These are phyloP conservation scores for Fusarium siculi DNA, from an alignment of 2,329 filamentous ascomycete genomes.

Conservation along the genomic window DNA sequence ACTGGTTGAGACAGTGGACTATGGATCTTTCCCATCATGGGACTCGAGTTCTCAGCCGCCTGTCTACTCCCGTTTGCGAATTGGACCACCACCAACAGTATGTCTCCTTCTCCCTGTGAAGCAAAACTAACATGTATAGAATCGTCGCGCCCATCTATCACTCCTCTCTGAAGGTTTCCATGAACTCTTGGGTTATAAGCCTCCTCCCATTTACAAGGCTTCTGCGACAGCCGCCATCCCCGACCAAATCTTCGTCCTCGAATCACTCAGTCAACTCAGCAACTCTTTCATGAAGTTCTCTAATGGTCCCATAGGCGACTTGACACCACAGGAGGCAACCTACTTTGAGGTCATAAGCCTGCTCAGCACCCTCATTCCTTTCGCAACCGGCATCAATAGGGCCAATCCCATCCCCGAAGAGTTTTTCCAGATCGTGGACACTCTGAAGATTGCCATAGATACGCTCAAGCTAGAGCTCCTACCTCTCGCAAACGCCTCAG, in stretches of 20 bases:
- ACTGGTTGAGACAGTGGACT: constrained; percentile 61
- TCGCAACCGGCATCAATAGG: constrained; percentile 42
- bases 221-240: constrained; percentile 49
- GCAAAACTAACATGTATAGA: constrained; percentile 49
- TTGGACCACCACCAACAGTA: constrained; percentile 65
- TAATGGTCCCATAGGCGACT: constrained; percentile 41
- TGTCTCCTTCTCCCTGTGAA: constrained; percentile 22
- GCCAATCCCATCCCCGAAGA: constrained; percentile 36
- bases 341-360: constrained; percentile 58
- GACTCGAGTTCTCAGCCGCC: constrained; percentile 52
- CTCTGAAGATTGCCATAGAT: constrained; percentile 25
- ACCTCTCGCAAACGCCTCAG: constrained; percentile 12
- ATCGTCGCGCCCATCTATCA: constrained; percentile 59
- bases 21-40: constrained; percentile 62
- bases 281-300: constrained; percentile 56
- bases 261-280: constrained; percentile 55
- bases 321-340: constrained; percentile 55
- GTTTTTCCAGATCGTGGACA: constrained; percentile 43
- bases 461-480: constrained; percentile 32
- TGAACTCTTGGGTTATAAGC: constrained; percentile 59
- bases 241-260: constrained; percentile 58
- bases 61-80: constrained; percentile 57
- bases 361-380: constrained; percentile 51
- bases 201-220: constrained; percentile 63
- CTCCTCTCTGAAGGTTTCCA: constrained; percentile 64